A percentile compares a stretch with the other conserved stretches of the same genome.
These are phyloP conservation scores for Trebouxiophyceae sp. DNA, from an alignment of 163 green algal genomes.

Conservation along the genomic window DNA sequence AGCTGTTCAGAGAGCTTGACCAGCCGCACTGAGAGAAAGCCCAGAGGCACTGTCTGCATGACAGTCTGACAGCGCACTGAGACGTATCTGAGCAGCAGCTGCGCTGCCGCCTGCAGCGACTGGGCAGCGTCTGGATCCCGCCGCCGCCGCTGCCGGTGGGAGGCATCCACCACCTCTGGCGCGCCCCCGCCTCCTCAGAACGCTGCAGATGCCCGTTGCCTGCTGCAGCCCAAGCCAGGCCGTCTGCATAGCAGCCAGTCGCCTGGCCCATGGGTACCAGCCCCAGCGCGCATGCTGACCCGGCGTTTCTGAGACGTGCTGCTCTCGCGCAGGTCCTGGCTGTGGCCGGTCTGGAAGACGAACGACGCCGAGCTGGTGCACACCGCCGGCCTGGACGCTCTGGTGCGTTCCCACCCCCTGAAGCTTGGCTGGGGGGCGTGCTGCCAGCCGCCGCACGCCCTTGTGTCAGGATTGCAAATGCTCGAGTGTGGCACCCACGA, in stretches of 20 bases:
- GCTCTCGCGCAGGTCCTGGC: slow-evolving; percentile 22
- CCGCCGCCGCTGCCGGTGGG: slow-evolving; percentile 15
- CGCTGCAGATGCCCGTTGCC: background rate
- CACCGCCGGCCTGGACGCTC: slow-evolving; percentile 26
- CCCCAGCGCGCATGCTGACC: too few relatives aligned
- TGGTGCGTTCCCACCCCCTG: too few relatives aligned
- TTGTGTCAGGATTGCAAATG: too few relatives aligned
- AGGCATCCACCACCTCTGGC: slow-evolving; percentile 17
- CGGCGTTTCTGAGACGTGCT: too few relatives aligned
- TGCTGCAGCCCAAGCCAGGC: too few relatives aligned
- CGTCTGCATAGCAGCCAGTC: too few relatives aligned
- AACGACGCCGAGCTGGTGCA: slow-evolving; percentile 20
- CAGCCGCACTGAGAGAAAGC: background rate
- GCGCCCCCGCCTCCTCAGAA: background rate
- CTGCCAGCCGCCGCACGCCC: too few relatives aligned
- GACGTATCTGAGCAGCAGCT: background rate
- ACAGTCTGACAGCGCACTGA: background rate
- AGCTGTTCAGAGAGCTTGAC: background rate
- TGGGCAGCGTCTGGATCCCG: slow-evolving; percentile 17
- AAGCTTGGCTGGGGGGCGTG: too few relatives aligned
- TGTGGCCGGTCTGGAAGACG: slow-evolving; percentile 22
- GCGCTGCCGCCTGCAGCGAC: slow-evolving; percentile 8
- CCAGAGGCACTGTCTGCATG: background rate
- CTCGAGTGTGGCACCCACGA: too few relatives aligned
- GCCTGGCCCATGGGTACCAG: too few relatives aligned